phyloP scores from a whole-genome alignment of 495 filamentous ascomycete species.

The Penicillium angulare region DNA sequence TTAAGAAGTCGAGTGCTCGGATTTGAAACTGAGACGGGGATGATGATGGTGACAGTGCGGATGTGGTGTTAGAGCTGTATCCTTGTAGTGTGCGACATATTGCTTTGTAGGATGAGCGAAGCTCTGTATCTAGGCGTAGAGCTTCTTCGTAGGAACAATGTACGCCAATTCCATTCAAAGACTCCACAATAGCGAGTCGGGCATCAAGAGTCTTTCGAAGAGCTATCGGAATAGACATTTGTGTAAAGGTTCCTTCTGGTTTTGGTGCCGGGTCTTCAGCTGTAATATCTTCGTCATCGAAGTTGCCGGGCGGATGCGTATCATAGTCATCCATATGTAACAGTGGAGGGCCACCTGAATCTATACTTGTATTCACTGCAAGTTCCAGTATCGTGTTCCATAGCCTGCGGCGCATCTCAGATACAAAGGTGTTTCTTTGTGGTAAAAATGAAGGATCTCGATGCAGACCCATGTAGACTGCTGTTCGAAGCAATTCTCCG shows the following conservation, averaged over 20 bases:
- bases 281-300: conserved; percentile 36
- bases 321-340: conserved; percentile 52
- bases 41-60: no score
- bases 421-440: conserved; percentile 30
- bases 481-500: conserved; percentile 53
- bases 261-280: conserved; percentile 26
- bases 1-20: conserved; percentile 39
- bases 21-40: conserved; percentile 36
- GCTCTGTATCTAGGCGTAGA: conserved; percentile 35
- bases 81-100: conserved; percentile 36
- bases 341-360: conserved; percentile 50
- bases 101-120: conserved; percentile 32
- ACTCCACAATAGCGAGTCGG: conserved; percentile 45
- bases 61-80: conserved; percentile 19
- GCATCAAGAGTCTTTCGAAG: conserved; percentile 45
- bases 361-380: conserved; percentile 49
- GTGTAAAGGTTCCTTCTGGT: conserved; percentile 38
- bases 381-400: conserved; percentile 63
- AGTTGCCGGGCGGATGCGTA: conserved; percentile 52
- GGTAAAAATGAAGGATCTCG: conserved; percentile 52
- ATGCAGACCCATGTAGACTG: conserved; percentile 62
- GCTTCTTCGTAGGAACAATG: conserved; percentile 36
- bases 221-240: conserved; percentile 42
- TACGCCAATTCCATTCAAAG: conserved; percentile 43
- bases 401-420: conserved; percentile 59